A percentile compares a stretch with the other conserved stretches of the same genome.
These are phyloP conservation scores for Daldinia caldariorum DNA, from an alignment of 495 filamentous ascomycete species.

Conservation along the genomic window DNA sequence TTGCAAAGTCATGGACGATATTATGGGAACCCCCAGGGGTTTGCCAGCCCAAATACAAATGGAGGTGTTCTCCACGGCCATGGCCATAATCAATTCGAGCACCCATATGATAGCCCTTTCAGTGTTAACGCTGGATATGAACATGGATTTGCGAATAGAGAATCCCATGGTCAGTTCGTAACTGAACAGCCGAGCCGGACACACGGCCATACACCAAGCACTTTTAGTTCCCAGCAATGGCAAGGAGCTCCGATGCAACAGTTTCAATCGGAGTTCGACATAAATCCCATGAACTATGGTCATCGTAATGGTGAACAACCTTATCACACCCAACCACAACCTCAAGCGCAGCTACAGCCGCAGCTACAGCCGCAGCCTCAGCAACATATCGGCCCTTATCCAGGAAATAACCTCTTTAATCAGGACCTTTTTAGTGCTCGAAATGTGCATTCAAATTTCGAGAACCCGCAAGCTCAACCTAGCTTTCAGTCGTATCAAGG, in stretches of 20 bases:
- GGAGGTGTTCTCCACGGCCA: constrained; percentile 21
- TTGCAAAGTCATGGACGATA: background rate
- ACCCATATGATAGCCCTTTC: background rate
- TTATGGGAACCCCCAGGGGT: background rate
- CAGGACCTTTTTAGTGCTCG: background rate
- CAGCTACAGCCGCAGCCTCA: background rate
- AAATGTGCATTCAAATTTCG: background rate
- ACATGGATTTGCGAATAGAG: background rate
- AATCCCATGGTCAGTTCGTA: background rate
- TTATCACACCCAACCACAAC: constrained; percentile 12
- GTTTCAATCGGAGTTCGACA: background rate
- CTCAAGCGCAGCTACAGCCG: too few species aligned
- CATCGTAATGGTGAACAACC: constrained; percentile 11
- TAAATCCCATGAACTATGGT: constrained; percentile 3
- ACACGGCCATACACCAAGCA: constrained; percentile 17
- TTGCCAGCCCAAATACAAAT: background rate
- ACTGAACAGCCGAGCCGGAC: background rate
- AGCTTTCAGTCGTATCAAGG: background rate
- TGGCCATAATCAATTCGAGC: constrained; percentile 8
- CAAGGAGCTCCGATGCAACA: constrained; percentile 14
- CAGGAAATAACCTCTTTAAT: background rate
- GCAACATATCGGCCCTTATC: background rate
- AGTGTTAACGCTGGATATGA: background rate
- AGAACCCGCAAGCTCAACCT: background rate
- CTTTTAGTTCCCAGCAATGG: constrained; percentile 18